Evolutionary conservation across 2,329 filamentous ascomycete genomes (phyloP), one percentile per base, ranked within the genome.

Genomic region (Fusarium pseudonygamai): DNA sequence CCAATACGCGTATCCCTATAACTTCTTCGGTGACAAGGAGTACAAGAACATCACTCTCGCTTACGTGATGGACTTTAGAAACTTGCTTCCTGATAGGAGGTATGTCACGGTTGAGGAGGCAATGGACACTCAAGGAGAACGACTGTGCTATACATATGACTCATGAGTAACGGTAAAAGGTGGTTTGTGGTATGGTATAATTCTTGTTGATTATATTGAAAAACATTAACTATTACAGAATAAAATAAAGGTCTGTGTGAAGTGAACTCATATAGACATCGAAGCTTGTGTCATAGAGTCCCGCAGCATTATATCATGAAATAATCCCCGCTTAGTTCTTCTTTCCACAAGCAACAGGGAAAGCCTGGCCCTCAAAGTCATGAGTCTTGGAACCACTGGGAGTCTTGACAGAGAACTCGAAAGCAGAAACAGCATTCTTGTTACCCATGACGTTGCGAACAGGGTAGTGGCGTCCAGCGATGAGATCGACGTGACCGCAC

Each of bases 391-490:
- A 13, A 15, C 59, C 59, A 24, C 59, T 57, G 1, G 59, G 59
- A 24, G 59, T 61, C 13, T 20, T 43, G 4, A 61, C 30, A 16
- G 18, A 45, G 30, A 61, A 57, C 39, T 61, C 59, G 1, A 61
- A 57, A 3, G 26, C n/a, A 3, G 59, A 61, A 9, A 61, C 59
- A 16, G 59, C 59, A 24, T 61, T 61, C 59, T 61, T 61, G 62
- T 75, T 67, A 1, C 71, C 75, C 64, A 73, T 75, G 26, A 77
- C 75, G 22, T 67, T 76, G 12, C 75, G 64, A 8, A 77, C 39
- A 5, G 73, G 75, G 47, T 77, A 77, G 28, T 67, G 68, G 7
- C 36, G 58, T n/a, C 65, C 74, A 15, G 60, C 30, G 1, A 74
- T 45, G 15, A 77, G 46, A 40, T 63, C 42, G 24, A 77, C 73